Evolutionary conservation across 2,329 filamentous ascomycete genomes (phyloP).

Genomic region (Beauveria varroae): DNA sequence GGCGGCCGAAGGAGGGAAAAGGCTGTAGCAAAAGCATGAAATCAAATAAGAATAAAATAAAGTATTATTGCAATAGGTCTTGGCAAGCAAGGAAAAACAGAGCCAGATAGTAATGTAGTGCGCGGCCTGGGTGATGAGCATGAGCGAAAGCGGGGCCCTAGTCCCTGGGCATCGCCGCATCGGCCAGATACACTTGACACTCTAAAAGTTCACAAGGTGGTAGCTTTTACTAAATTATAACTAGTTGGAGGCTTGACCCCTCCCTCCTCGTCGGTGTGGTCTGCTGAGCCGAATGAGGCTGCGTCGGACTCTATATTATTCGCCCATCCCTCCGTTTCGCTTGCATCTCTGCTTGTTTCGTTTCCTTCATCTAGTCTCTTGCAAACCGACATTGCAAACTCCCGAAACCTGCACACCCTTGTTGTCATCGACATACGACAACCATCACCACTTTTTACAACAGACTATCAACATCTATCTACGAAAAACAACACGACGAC

Average conservation of each 20-base stretch:
- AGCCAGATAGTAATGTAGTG: background rate
- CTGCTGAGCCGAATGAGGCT: slow-evolving; percentile 4
- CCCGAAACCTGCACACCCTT: no score
- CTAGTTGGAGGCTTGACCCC: background rate
- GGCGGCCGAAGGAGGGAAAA: background rate
- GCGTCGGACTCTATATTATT: background rate
- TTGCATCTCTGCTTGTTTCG: background rate
- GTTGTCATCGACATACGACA: no score
- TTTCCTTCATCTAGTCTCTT: background rate
- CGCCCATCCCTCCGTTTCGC: background rate
- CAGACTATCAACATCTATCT: no score
- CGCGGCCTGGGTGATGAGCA: no score
- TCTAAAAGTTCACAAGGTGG: background rate
- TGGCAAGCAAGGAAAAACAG: background rate
- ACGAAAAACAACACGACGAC: background rate
- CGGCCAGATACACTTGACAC: no score
- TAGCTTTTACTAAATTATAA: background rate
- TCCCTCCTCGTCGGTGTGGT: background rate
- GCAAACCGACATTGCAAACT: background rate
- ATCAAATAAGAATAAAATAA: background rate
- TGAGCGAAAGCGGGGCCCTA: no score
- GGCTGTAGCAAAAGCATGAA: no score
- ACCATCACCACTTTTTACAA: no score
- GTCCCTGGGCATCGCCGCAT: background rate
- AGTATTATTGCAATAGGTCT: background rate